A percentile compares a stretch with the other conserved stretches of the same genome.
phyloP scores from a whole-genome alignment of 75 land plant genomes.

The Larix kaempferi region DNA sequence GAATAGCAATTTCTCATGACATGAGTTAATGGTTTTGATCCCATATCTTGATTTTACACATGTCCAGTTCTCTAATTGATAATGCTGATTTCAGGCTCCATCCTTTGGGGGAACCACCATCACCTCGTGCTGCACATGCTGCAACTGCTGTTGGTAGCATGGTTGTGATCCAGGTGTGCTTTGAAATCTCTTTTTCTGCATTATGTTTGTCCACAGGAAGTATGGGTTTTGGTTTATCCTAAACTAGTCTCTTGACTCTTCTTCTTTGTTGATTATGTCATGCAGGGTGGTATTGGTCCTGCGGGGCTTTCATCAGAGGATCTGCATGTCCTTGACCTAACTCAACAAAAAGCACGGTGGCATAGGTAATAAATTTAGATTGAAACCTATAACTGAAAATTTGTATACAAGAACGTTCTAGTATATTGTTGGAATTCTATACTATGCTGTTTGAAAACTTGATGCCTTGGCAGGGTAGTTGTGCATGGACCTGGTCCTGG shows the following conservation, averaged over 20 bases:
- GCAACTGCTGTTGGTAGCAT: conserved; percentile 59
- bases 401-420: not conserved
- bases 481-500: conserved; percentile 59
- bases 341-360: conserved; percentile 52
- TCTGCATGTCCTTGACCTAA: conserved; percentile 52
- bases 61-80: not conserved
- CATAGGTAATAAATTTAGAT: conserved; percentile 31
- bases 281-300: conserved; percentile 56
- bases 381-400: not conserved
- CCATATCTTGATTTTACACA: not conserved
- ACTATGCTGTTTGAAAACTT: not conserved
- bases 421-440: not conserved
- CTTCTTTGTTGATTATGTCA: not conserved
- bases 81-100: conserved; percentile 27
- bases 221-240: not conserved
- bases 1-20: not conserved
- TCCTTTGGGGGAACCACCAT: conserved; percentile 55
- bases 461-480: conserved; percentile 35
- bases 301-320: conserved; percentile 50
- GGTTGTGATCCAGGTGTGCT: conserved; percentile 53
- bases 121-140: conserved; percentile 61
- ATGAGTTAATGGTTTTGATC: not conserved
- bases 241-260: not conserved
- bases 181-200: not conserved
- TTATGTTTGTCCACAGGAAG: not conserved